These are phyloP conservation scores for Hemileia vastatrix DNA, from an alignment of 1,284 basidiomycete species.

Conservation along the genomic window DNA sequence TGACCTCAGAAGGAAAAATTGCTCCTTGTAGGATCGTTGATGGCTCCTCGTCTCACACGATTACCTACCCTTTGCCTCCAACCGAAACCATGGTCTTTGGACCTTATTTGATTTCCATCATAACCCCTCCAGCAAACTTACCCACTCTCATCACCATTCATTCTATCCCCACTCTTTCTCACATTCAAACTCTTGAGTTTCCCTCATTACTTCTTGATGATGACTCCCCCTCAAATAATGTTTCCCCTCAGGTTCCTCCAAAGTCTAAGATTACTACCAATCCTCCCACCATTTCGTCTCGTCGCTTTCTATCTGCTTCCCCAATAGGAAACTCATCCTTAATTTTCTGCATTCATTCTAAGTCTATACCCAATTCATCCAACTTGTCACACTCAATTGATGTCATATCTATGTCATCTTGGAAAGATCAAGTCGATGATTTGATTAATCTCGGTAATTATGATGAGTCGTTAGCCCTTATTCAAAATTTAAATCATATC, in stretches of 20 bases:
- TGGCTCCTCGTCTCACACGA: constrained; percentile 41
- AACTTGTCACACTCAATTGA: constrained; percentile 67
- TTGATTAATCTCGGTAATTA: constrained; percentile 64
- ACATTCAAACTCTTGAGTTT: constrained; percentile 58
- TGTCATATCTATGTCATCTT: constrained; percentile 60
- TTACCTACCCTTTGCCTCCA: constrained; percentile 28
- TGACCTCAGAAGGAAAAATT: constrained; percentile 46
- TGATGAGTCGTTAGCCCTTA: constrained; percentile 66
- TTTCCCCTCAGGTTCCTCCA: constrained; percentile 31
- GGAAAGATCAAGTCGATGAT: constrained; percentile 75
- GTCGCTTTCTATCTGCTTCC: constrained; percentile 49
- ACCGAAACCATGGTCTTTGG: constrained; percentile 41
- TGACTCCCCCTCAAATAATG: constrained; percentile 34
- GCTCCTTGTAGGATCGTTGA: constrained; percentile 58
- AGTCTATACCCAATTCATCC: constrained; percentile 56
- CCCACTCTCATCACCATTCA: constrained; percentile 60
- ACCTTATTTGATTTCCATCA: constrained; percentile 16
- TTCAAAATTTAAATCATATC: constrained; percentile 61
- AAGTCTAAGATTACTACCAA: constrained; percentile 12
- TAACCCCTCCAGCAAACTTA: constrained; percentile 3
- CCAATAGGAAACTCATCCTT: constrained; percentile 51
- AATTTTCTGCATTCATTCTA: constrained; percentile 62
- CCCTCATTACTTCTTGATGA: constrained; percentile 50
- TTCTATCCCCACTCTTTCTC: constrained; percentile 60
- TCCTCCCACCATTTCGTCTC: constrained; percentile 52